A percentile compares a stretch with the other conserved stretches of the same genome.
Evolutionary conservation across 148 eudicot genomes (phyloP).

Genomic region (Simmondsia chinensis): DNA sequence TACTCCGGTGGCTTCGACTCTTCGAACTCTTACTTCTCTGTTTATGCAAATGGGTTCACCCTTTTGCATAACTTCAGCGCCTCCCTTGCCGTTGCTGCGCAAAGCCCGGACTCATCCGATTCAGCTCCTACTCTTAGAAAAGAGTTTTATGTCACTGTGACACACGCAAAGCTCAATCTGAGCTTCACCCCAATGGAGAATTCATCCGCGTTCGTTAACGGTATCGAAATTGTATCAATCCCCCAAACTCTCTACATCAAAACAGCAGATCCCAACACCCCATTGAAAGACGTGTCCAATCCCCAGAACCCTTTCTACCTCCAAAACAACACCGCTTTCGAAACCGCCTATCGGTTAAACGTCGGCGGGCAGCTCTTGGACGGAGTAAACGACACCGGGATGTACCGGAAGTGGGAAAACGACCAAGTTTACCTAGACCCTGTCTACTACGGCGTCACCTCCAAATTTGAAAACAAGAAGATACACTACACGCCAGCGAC

Average conservation of each 20-base stretch:
- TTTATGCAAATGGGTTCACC: slow-evolving; percentile 1
- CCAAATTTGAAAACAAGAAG: not conserved
- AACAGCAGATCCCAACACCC: not conserved
- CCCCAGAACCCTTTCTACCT: not conserved
- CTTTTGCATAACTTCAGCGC: slow-evolving; percentile 15
- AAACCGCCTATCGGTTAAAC: slow-evolving; percentile 10
- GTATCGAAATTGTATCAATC: slow-evolving; percentile 15
- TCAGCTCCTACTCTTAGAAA: not conserved
- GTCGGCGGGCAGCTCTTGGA: slow-evolving; percentile 12
- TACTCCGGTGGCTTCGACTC: slow-evolving; percentile 3
- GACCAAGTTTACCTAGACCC: slow-evolving; percentile 3
- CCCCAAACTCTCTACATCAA: slow-evolving; percentile 7
- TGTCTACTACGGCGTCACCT: slow-evolving; percentile 1
- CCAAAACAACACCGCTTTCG: slow-evolving; percentile 11
- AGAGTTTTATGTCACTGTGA: slow-evolving; percentile 8
- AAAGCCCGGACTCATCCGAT: not conserved
- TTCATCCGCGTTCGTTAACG: slow-evolving; percentile 13
- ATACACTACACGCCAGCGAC: not conserved
- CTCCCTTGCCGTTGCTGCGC: slow-evolving; percentile 2
- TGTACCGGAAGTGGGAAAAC: slow-evolving; percentile 10
- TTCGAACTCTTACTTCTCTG: slow-evolving; percentile 7
- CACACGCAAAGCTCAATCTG: slow-evolving; percentile 1
- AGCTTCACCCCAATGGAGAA: slow-evolving; percentile 4
- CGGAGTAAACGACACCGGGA: slow-evolving; percentile 8
- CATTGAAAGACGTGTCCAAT: not conserved